Evolutionary conservation across 1,284 basidiomycete genomes (phyloP), one percentile per base, ranked within the genome.

Genomic region (Ustilago cynodontis): DNA sequence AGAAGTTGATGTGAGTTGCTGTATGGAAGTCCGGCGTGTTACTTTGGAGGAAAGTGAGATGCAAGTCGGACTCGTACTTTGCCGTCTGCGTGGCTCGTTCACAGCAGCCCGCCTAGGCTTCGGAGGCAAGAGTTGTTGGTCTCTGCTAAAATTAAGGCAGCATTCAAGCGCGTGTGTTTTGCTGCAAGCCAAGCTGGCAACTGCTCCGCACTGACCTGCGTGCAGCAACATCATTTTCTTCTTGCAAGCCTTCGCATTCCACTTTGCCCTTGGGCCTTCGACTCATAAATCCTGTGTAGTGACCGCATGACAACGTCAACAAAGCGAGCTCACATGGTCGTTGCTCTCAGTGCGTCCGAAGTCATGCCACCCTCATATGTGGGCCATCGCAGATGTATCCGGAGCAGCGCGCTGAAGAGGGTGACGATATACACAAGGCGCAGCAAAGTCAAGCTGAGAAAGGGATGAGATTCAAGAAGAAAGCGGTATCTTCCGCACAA

Each of bases 401-500:
- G 16, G n/a, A 45, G 43, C 35, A 37, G 7, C 14, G 35, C 35
- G 14, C 35, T 6, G 35, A 37, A 37, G 35, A 33, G 31, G 31
- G 5, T 11, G 20, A 16, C 31, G 18, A 31, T 26, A 57, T 3
- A 41, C 33, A 45, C 16, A 20, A 39, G 16, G 26, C 18, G 13
- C 31, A 33, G 31, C 31, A 37, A n/a, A 24, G 11, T 33, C 62
- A 49, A 65, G 59, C 68, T 65, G 62, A 39, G 55, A 55, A 49
- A 59, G 53, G 50, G 58, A 56, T 59, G 54, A 28, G 45, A 58
- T 71, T 65, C 68, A 62, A 58, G 31, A 49, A 49, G 51, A 37
- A 24, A 63, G 68, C 68, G 68, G 68, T 61, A 60, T 54, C 63
- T 53, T 65, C 62, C 68, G 63, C 68, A 62, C 43, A 60, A 51